Conservation (phyloP, 1,139 yeast genomes). For the Insectozyma bohioensis region DNA sequence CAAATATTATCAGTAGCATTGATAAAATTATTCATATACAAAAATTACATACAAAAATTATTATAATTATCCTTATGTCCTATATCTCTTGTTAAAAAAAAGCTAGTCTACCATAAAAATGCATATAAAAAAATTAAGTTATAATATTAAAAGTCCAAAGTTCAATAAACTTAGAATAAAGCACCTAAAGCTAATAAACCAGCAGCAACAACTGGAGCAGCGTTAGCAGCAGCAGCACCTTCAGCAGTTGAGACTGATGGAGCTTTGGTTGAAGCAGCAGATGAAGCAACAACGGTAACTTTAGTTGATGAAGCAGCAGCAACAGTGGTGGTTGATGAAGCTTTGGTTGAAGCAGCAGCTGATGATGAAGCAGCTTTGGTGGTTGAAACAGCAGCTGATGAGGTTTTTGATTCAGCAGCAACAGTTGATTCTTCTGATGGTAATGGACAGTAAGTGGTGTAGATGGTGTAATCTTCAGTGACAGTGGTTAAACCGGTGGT, state of each 20-base stretch:
- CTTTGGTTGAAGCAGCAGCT: conserved; percentile 7
- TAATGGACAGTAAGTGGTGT: conserved; percentile 9
- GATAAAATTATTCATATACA: too few relatives aligned
- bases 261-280: conserved; percentile 11
- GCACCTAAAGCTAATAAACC: conserved; percentile 19
- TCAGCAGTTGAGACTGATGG: conserved; percentile 13
- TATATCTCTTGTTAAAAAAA: too few relatives aligned
- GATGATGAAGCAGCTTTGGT: conserved; percentile 13
- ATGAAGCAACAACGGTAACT: conserved; percentile 7
- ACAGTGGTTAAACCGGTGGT: conserved; percentile 41
- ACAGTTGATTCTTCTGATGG: conserved; percentile 11
- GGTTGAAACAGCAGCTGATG: conserved; percentile 30
- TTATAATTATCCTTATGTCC: too few relatives aligned
- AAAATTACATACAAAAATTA: too few relatives aligned
- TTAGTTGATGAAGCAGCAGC: conserved; percentile 9
- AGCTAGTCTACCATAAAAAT: too few relatives aligned
- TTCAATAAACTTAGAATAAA: conserved; percentile 10
- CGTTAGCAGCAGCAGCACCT: conserved; percentile 16
- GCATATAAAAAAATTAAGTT: too few relatives aligned
- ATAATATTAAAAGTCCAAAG: too few relatives aligned
- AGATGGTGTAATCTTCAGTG: conserved; percentile 21
- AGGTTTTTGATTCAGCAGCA: conserved; percentile 23
- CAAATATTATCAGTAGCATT: too few relatives aligned
- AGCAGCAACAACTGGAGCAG: conserved; percentile 22
- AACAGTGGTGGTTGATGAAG: conserved; percentile 8